Percentiles rank a stretch among this genome's conserved stretches.
Evolutionary conservation across 2,329 filamentous ascomycete genomes (phyloP).

Genomic region (Claviceps pazoutovae): DNA sequence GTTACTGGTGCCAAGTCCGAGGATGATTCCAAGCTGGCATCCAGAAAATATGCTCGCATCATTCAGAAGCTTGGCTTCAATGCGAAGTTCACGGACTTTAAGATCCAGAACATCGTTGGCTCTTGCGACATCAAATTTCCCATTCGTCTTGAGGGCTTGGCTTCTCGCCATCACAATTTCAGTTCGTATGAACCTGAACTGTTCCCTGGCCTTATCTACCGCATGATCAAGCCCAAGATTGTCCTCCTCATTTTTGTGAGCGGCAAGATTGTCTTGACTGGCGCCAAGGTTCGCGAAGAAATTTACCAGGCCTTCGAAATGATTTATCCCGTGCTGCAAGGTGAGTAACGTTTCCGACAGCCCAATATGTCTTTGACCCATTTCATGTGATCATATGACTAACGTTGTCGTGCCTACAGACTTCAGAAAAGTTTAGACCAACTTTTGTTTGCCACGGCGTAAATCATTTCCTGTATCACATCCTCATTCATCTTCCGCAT

Average conservation of each 20-base stretch:
- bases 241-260: constrained; percentile 95
- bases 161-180: constrained; percentile 97
- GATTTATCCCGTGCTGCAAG: constrained; percentile 91
- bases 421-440: constrained; percentile 42
- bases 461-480: constrained; percentile 8
- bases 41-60: constrained; percentile 94
- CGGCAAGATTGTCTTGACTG: constrained; percentile 95
- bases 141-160: constrained; percentile 88
- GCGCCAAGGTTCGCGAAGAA: constrained; percentile 94
- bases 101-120: constrained; percentile 98
- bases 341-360: constrained; percentile 30
- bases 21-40: constrained; percentile 93
- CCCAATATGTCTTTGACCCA: not conserved
- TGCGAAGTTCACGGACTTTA: constrained; percentile 98
- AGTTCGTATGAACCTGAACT: constrained; percentile 96
- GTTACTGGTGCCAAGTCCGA: constrained; percentile 96
- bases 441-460: constrained; percentile 4
- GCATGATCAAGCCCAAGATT: constrained; percentile 99
- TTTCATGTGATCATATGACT: not conserved
- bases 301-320: constrained; percentile 95
- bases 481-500: constrained; percentile 13
- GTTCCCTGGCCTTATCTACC: constrained; percentile 98
- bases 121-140: constrained; percentile 99
- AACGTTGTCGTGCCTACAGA: constrained; percentile 20
- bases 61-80: constrained; percentile 99